Evolutionary conservation across 257 asterid genomes (phyloP).

Genomic region (Jacaranda copaia): DNA sequence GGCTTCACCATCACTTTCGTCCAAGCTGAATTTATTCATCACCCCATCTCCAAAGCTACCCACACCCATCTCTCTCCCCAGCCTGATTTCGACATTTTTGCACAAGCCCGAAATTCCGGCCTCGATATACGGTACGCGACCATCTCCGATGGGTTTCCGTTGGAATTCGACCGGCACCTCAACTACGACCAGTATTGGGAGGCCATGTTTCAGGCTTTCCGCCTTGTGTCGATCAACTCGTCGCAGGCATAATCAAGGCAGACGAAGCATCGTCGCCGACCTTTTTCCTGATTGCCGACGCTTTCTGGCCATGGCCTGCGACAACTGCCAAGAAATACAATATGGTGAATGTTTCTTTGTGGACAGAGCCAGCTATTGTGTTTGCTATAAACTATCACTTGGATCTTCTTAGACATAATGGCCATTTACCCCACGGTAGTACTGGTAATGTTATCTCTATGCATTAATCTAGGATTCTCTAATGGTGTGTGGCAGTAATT

Average conservation of each 20-base stretch:
- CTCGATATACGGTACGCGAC: conserved; percentile 45
- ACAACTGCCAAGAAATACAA: conserved; percentile 26
- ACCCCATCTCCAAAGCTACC: neutral
- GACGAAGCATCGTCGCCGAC: neutral
- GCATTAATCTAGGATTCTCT: too few species aligned
- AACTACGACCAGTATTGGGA: conserved; percentile 1
- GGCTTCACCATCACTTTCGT: conserved; percentile 52
- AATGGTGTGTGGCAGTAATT: too few species aligned
- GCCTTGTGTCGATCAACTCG: conserved; percentile 33
- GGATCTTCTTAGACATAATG: conserved; percentile 33
- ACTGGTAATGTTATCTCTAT: neutral
- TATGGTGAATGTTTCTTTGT: conserved; percentile 38
- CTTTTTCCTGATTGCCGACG: conserved; percentile 37
- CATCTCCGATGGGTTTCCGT: conserved; percentile 39
- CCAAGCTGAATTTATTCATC: conserved; percentile 45
- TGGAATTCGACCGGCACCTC: conserved; percentile 33
- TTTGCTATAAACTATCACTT: conserved; percentile 23
- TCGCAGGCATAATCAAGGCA: conserved; percentile 8
- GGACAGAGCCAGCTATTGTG: conserved; percentile 33
- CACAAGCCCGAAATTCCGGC: conserved; percentile 29
- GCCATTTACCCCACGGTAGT: conserved; percentile 38
- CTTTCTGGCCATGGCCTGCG: conserved; percentile 34
- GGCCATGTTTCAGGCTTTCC: neutral
- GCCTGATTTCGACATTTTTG: conserved; percentile 25
- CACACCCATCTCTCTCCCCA: neutral